A percentile compares a stretch with the other conserved stretches of the same genome.
Conservation (phyloP, 2,329 filamentous ascomycete genomes). For the Zasmidium citrigriseum region DNA sequence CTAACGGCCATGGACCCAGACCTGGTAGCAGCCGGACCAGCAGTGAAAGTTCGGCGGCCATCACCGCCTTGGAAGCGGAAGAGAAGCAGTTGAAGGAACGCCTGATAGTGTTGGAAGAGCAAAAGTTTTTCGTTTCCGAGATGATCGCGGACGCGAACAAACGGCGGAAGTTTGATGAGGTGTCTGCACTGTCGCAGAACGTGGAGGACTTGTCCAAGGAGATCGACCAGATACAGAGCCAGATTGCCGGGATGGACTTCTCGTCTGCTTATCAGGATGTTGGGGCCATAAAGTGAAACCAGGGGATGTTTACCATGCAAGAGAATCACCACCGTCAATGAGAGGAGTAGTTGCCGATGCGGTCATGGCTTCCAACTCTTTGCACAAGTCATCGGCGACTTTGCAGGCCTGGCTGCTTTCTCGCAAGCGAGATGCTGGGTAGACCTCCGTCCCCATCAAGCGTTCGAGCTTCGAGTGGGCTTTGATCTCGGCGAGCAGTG, state of each 20-base stretch:
- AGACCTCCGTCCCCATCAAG: conserved; percentile 25
- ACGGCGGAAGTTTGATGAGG: conserved; percentile 81
- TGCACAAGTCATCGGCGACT: conserved; percentile 17
- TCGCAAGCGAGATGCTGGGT: conserved; percentile 10
- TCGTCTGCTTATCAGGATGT: conserved; percentile 34
- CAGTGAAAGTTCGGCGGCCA: conserved; percentile 41
- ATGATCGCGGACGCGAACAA: conserved; percentile 80
- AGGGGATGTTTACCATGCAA: background rate
- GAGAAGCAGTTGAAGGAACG: conserved; percentile 80
- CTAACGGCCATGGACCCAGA: conserved; percentile 43
- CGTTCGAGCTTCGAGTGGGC: background rate
- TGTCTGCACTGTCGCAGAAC: conserved; percentile 75
- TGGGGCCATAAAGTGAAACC: conserved; percentile 30
- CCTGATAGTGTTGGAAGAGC: conserved; percentile 84
- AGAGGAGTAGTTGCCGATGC: background rate
- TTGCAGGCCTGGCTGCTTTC: conserved; percentile 14
- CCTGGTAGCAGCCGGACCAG: conserved; percentile 52
- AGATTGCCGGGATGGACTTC: conserved; percentile 40
- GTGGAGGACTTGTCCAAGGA: conserved; percentile 79
- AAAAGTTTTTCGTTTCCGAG: conserved; percentile 82
- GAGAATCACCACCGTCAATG: background rate
- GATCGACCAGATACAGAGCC: conserved; percentile 56
- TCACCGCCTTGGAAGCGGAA: conserved; percentile 74
- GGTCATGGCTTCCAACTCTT: conserved; percentile 10
- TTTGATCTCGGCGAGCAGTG: background rate